Evolutionary conservation across 129 eudicot genomes (phyloP), one percentile per base, ranked within the genome.

Genomic region (Escallonia herrerae): DNA sequence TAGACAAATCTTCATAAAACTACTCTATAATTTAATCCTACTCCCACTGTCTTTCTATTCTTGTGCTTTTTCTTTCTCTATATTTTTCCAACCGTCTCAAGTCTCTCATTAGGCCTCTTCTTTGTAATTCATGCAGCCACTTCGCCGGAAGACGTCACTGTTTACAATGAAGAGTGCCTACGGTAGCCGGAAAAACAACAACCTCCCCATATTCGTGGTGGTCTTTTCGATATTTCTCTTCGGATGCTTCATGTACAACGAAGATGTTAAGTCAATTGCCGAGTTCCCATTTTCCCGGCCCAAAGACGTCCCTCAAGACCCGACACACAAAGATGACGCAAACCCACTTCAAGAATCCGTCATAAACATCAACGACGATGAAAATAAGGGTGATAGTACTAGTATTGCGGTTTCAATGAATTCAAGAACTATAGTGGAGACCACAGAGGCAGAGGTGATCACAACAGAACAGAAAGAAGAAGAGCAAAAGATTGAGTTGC

Each of bases 211-310:
- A 8, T 85, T 87, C 74, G 76, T 83, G 1, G 88, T 85, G 8
- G 89, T 88, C 7, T 80, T 81, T 69, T 85, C 96, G n/a, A 74
- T 88, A 5, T 86, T 91, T 50, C 78, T 91, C 4, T 88, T 88
- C 48, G 98, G 91, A 0, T 80, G 89, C 66, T 91, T 91, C 77
- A 79, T 91, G 81, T 91, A 91, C 83, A 91, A 88, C 56, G 98
- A 91, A 45, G 96, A 93, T 59, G 87, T 93, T 2, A 88, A 93
- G 58, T 85, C 98, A 43, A 85, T 91, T 6, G 95, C 98, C 2
- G 98, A 86, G 44, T 86, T 90, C 60, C 95, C 95, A 0, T 84
- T 86, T 67, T 86, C 88, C 2, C 70, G 79, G 12, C 83, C 95
- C 3, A 80, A 71, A 33, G 33, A 22, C 33, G 33, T 22, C 33